Evolutionary conservation across 768 basidiomycete species (phyloP).

Genomic region (Termitomyces sp.): DNA sequence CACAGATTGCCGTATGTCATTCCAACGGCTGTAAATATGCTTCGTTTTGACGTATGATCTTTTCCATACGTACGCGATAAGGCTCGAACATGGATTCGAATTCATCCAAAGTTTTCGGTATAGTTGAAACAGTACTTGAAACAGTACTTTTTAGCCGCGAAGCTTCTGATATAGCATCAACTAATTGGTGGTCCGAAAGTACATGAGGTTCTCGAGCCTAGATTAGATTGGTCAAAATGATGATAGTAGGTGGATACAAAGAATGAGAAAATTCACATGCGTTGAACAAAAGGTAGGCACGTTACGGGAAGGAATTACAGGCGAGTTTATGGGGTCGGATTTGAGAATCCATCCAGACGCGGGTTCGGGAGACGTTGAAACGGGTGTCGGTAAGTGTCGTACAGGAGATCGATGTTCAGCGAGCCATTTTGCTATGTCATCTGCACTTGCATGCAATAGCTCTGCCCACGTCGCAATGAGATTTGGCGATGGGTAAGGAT

Average conservation of each 20-base stretch:
- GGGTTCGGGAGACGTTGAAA: constrained; percentile 20
- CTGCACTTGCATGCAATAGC: constrained; percentile 15
- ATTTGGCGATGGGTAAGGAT: constrained; percentile 17
- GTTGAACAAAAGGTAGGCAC: not conserved
- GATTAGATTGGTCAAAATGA: not conserved
- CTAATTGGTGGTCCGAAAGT: constrained; percentile 6
- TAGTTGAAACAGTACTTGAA: not conserved
- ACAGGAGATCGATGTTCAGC: constrained; percentile 10
- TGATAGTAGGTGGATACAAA: not conserved
- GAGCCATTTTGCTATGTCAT: constrained; percentile 20
- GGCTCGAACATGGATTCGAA: constrained; percentile 15
- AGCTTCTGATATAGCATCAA: constrained; percentile 19
- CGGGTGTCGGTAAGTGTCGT: constrained; percentile 17
- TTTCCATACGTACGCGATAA: constrained; percentile 9
- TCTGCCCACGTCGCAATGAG: constrained; percentile 27
- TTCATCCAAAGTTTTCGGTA: constrained; percentile 6
- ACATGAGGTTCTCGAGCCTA: constrained; percentile 12
- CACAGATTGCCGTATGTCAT: not conserved
- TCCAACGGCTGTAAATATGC: not conserved
- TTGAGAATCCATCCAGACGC: constrained; percentile 8
- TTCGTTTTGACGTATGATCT: constrained; percentile 9
- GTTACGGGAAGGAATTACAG: constrained; percentile 8
- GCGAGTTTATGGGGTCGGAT: constrained; percentile 14
- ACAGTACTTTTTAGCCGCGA: constrained; percentile 2
- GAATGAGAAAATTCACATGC: constrained; percentile 1